Base-by-base conservation (phyloP, 371 early-diverging fungal genomes). In the Haplosporangium sp. region DNA sequence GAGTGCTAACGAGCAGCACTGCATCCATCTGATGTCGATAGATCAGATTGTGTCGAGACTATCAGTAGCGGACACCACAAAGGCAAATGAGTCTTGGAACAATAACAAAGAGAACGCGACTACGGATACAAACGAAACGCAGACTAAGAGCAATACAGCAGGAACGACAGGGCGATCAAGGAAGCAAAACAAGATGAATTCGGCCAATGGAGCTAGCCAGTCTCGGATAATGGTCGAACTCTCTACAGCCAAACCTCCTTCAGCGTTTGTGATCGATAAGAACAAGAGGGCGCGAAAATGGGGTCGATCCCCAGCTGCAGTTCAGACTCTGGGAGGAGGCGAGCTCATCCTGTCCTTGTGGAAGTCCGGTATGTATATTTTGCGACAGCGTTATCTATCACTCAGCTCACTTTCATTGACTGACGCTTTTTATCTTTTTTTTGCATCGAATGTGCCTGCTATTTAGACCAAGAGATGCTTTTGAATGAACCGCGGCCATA, bases 401-500 rank as follows among this genome's bases (percentile, higher is more conserved):
- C 29, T 4, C 29, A 29, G 29, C 29, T 29, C 29, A 29, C 29
- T 29, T 29, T 29, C 29, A 29, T 29, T 29, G 29, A 29, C 29
- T 29, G 29, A 29, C 29, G 4, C 29, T 29, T 29, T 1, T 29
- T 29, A 2, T 29, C 29, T 29, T 29, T 1, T 29, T 29, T 29
- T 29, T 29, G 29, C 29, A 29, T 29, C 4, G 29, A 4, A 29
- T 29, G 29, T 29, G 4, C 29, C 29, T 29, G 29, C 29, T 29
- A 29, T 29, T 29, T 29, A 76, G 79, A 71, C 52, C 79, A 79
- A 42, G 73, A 79, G 21, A 79, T 79, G 79, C 18, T 79, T 13
- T 47, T 79, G 21, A 79, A 79, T 45, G 79, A 79, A 7, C 69
- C 79, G 0, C 68, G 64, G 13, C 79, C 72, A 21, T 55, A 59